Evolutionary conservation across 495 filamentous ascomycete genomes (phyloP).

Genomic region (Xylaria curta): DNA sequence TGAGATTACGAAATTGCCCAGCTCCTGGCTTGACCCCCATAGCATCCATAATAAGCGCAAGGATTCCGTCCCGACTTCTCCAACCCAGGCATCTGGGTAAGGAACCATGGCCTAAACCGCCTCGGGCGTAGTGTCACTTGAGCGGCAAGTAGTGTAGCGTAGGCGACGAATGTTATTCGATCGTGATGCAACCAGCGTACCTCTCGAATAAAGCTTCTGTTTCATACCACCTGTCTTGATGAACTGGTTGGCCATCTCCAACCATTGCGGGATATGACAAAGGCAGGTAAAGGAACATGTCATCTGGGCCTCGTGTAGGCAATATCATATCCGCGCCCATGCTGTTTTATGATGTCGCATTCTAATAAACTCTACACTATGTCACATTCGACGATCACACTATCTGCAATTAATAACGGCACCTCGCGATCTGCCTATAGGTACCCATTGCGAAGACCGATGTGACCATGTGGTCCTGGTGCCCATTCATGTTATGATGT

Average conservation of each 20-base stretch:
- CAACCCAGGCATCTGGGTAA: slow-evolving; percentile 31
- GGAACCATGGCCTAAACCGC: slow-evolving; percentile 21
- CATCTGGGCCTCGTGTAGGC: slow-evolving; percentile 6
- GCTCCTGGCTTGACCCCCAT: slow-evolving; percentile 5
- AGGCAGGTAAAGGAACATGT: slow-evolving; percentile 10
- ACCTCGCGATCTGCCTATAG: slow-evolving; percentile 19
- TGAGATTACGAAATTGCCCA: slow-evolving; percentile 22
- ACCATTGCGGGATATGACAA: neutral
- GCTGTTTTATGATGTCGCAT: slow-evolving; percentile 24
- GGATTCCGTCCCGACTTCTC: slow-evolving; percentile 22
- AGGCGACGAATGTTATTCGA: slow-evolving; percentile 7
- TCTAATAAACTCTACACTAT: slow-evolving; percentile 18
- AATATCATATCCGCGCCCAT: slow-evolving; percentile 21
- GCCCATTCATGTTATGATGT: neutral
- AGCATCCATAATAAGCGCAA: slow-evolving; percentile 25
- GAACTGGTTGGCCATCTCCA: neutral
- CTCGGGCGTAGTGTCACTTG: slow-evolving; percentile 20
- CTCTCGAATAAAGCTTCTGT: neutral
- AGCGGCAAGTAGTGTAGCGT: slow-evolving; percentile 3
- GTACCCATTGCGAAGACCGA: neutral
- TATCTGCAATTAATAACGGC: slow-evolving; percentile 27
- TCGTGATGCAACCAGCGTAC: slow-evolving; percentile 1
- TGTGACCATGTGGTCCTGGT: slow-evolving; percentile 18
- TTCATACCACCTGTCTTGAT: slow-evolving; percentile 4
- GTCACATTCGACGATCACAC: slow-evolving; percentile 28